These are phyloP conservation scores for Quercus agrifolia DNA, from an alignment of 306 rosid genomes.

Conservation along the genomic window DNA sequence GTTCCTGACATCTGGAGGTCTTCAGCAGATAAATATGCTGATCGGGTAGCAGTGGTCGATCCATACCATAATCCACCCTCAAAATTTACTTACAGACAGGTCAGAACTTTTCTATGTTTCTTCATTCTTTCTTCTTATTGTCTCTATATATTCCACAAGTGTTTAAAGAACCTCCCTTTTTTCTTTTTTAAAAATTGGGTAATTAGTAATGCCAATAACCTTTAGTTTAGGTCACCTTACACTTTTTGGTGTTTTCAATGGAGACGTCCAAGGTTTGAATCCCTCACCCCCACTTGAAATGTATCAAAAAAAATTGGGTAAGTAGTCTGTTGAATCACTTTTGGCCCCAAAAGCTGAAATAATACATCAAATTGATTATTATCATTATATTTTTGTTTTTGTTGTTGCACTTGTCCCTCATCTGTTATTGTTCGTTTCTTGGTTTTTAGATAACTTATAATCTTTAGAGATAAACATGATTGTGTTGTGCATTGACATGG, in stretches of 20 bases:
- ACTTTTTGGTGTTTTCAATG: too few relatives aligned
- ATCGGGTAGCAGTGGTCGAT: constrained; percentile 66
- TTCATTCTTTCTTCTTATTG: not conserved
- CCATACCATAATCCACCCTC: constrained; percentile 87
- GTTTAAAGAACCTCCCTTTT: too few relatives aligned
- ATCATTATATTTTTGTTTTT: not conserved
- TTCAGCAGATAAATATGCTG: constrained; percentile 83
- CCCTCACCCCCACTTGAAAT: too few relatives aligned
- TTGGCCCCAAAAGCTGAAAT: too few relatives aligned
- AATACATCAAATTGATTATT: not conserved
- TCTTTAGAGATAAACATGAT: not conserved
- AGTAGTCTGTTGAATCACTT: too few relatives aligned
- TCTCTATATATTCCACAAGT: constrained; percentile 4
- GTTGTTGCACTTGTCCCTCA: not conserved
- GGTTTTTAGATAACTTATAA: not conserved
- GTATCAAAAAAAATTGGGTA: too few relatives aligned
- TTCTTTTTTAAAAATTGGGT: too few relatives aligned
- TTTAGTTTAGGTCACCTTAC: too few relatives aligned
- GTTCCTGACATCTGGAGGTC: constrained; percentile 97
- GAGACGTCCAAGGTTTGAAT: too few relatives aligned
- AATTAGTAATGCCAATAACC: too few relatives aligned
- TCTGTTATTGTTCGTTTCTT: not conserved
- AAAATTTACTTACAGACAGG: constrained; percentile 76
- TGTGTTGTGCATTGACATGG: not conserved
- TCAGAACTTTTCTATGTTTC: constrained; percentile 1